A percentile compares a stretch with the other conserved stretches of the same genome.
Evolutionary conservation across 2,329 filamentous ascomycete species (phyloP).

Genomic region (Pestalotiopsis sp.): DNA sequence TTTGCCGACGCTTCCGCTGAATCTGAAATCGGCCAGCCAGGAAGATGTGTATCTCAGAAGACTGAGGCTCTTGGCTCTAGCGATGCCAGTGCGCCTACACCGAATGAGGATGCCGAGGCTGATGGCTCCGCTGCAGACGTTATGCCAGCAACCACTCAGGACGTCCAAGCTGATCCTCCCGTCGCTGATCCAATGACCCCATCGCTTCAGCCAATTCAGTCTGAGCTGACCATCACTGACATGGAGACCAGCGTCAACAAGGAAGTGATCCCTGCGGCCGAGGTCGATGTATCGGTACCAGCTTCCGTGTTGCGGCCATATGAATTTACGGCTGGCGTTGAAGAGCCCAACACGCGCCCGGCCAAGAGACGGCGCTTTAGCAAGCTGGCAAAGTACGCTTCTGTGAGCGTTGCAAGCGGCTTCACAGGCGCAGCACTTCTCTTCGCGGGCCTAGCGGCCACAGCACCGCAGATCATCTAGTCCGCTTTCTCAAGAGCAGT

Average conservation of each 20-base stretch:
- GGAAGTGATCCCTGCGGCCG: neutral
- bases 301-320: too few relatives aligned
- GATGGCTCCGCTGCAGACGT: neutral
- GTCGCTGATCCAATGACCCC: too few relatives aligned
- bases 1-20: slow-evolving; percentile 21
- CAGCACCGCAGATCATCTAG: slow-evolving; percentile 13
- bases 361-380: slow-evolving; percentile 32
- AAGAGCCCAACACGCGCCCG: slow-evolving; percentile 20
- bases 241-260: neutral
- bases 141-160: too few relatives aligned
- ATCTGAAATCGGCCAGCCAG: neutral
- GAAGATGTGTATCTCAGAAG: too few relatives aligned
- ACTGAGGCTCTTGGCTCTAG: neutral
- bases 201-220: neutral
- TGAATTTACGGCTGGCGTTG: neutral
- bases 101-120: neutral
- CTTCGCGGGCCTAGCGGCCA: slow-evolving; percentile 17
- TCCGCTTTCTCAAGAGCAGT: neutral
- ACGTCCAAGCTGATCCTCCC: too few relatives aligned
- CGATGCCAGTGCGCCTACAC: neutral
- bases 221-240: neutral
- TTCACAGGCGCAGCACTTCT: slow-evolving; percentile 30
- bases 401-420: slow-evolving; percentile 25
- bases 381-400: slow-evolving; percentile 23
- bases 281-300: neutral